Evolutionary conservation across 1,284 basidiomycete species (phyloP).

Genomic region (Microbotryum lychnidis-dioicae): DNA sequence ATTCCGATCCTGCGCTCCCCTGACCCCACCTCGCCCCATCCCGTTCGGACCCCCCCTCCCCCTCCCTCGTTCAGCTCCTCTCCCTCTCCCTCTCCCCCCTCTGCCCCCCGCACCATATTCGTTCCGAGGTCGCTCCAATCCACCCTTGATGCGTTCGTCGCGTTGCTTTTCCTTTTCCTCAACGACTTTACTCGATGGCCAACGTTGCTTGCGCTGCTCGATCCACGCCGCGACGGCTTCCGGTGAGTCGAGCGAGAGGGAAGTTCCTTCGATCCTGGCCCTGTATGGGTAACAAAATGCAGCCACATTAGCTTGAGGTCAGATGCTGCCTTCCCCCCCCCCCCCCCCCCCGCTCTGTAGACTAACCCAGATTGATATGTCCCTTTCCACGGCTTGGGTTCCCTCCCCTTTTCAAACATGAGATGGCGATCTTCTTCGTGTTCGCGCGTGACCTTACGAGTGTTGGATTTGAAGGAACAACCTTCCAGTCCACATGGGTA

Average conservation of each 20-base stretch:
- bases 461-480: conserved; percentile 61
- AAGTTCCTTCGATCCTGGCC: conserved; percentile 64
- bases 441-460: conserved; percentile 61
- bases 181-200: conserved; percentile 60
- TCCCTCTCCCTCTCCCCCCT: conserved; percentile 31
- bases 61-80: conserved; percentile 17
- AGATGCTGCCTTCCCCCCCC: no score
- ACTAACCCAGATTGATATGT: conserved; percentile 6
- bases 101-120: conserved; percentile 34
- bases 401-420: conserved; percentile 58
- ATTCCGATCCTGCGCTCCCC: not conserved
- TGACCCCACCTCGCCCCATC: conserved; percentile 4
- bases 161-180: conserved; percentile 66
- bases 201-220: conserved; percentile 71
- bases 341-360: not conserved
- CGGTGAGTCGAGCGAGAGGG: conserved; percentile 63
- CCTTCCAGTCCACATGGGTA: conserved; percentile 54
- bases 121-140: conserved; percentile 30
- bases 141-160: conserved; percentile 67
- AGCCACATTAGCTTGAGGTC: not conserved
- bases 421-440: conserved; percentile 89
- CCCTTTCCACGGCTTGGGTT: conserved; percentile 26
- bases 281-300: not conserved
- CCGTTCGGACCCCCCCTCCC: conserved; percentile 7
- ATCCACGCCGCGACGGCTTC: conserved; percentile 78